Evolutionary conservation across 768 basidiomycete species (phyloP), one percentile per base, ranked within the genome.

Genomic region (Pleurotus pulmonarius): DNA sequence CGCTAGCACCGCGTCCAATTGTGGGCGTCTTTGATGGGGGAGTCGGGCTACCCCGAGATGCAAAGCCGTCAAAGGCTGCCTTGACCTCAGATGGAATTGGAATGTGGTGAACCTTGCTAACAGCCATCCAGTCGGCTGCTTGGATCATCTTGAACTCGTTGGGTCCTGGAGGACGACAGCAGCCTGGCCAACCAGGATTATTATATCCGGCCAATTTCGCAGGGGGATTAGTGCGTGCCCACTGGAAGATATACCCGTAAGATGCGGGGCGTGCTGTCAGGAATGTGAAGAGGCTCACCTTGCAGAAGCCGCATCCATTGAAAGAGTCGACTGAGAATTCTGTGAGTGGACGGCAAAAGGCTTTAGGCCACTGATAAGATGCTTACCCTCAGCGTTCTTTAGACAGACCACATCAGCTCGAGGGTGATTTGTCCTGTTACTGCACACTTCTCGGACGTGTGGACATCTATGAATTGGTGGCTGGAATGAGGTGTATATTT

Each of bases 301-400:
- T 94, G 87, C 92, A 94, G 70, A 83, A 94, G 20, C 92, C 92
- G 68, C 91, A 93, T 48, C 90, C 89, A 63, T 88, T 90, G 76
- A 92, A 92, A 37, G 83, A 83, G 65, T 87, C 83, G 62, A 92
- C 88, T 90, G 67, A 44, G 61, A 57, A 54, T 60, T 63, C 56
- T 48, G 65, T 56, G 63, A 60, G 54, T 40, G 38, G 40, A n/a
- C 43, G 62, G 63, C 55, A 62, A 54, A 56, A 46, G 46, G 51
- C 24, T 29, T 57, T 58, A 48, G 47, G 49, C 29, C 26, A 40
- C 55, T 57, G 56, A 58, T 46, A 63, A 55, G 60, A 25, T 16
- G 73, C 73, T 59, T 65, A 90, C 90, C 88, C 80, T 92, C 91
- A n/a, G 91, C 89, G 66, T 93, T 93, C 77, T 83, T 90, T 64